Percentiles rank a stretch among this genome's conserved stretches.
Evolutionary conservation across 768 basidiomycete genomes (phyloP).

Genomic region (Tulasnella sp.): DNA sequence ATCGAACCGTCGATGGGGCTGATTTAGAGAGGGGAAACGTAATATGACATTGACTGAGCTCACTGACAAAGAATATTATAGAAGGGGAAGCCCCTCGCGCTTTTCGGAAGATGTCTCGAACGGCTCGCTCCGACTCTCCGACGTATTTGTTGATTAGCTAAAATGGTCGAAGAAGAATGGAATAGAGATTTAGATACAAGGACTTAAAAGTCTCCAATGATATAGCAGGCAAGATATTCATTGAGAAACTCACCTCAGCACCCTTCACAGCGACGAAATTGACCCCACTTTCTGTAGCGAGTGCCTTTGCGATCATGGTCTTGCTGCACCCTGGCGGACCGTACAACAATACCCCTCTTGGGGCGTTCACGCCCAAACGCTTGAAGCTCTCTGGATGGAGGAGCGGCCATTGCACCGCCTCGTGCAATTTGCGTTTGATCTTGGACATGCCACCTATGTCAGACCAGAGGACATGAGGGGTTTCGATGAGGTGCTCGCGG

Average conservation of each 20-base stretch:
- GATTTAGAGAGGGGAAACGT: background rate
- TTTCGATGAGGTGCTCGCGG: slow-evolving; percentile 84
- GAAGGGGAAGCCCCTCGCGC: slow-evolving; percentile 89
- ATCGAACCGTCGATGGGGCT: background rate
- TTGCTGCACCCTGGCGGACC: slow-evolving; percentile 96
- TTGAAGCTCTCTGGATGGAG: slow-evolving; percentile 85
- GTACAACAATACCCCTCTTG: slow-evolving; percentile 90
- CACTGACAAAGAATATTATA: slow-evolving; percentile 87
- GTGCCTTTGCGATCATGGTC: slow-evolving; percentile 97
- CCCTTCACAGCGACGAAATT: slow-evolving; percentile 95
- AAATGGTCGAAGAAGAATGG: background rate
- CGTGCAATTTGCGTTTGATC: slow-evolving; percentile 80
- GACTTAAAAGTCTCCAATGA: background rate
- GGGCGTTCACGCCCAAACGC: slow-evolving; percentile 75
- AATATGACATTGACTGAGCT: background rate
- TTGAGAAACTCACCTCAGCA: slow-evolving; percentile 66
- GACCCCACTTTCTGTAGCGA: slow-evolving; percentile 94
- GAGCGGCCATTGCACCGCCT: slow-evolving; percentile 92
- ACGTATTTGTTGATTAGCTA: slow-evolving; percentile 94
- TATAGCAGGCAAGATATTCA: too few relatives aligned
- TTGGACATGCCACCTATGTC: slow-evolving; percentile 91
- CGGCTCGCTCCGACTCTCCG: slow-evolving; percentile 91
- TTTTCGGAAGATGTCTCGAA: slow-evolving; percentile 91
- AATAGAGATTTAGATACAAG: background rate
- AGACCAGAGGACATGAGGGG: slow-evolving; percentile 56